A percentile compares a stretch with the other conserved stretches of the same genome.
phyloP scores from a whole-genome alignment of 2,329 filamentous ascomycete genomes.

The Colletotrichum navitas region DNA sequence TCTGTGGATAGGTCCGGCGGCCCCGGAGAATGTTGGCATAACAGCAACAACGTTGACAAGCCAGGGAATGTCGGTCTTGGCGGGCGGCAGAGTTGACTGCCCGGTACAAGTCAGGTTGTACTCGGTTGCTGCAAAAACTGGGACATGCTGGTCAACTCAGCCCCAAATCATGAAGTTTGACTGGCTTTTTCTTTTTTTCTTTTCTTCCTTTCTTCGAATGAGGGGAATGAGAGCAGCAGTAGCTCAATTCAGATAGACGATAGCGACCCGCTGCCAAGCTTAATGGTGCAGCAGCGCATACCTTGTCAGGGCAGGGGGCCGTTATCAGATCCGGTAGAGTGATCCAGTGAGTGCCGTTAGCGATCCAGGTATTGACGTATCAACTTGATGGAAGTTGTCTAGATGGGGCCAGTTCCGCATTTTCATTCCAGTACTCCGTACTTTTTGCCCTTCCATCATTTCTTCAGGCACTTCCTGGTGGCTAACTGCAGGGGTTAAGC shows the following conservation, averaged over 20 bases:
- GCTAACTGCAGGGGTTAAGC: constrained; percentile 17
- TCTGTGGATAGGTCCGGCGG: background rate
- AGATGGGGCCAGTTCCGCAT: constrained; percentile 21
- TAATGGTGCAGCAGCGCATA: constrained; percentile 16
- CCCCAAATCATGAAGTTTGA: constrained; percentile 26
- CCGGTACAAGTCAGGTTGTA: constrained; percentile 26
- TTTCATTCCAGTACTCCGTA: background rate
- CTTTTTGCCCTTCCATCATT: background rate
- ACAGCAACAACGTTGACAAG: constrained; percentile 1
- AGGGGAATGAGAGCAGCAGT: constrained; percentile 18
- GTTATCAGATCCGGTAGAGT: constrained; percentile 38
- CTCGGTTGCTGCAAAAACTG: constrained; percentile 24
- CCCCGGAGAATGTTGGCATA: constrained; percentile 27
- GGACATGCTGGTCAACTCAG: constrained; percentile 20
- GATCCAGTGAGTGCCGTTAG: constrained; percentile 20
- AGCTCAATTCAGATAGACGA: constrained; percentile 31
- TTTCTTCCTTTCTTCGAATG: background rate
- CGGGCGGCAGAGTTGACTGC: constrained; percentile 14
- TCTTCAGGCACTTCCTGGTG: constrained; percentile 2
- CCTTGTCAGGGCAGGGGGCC: constrained; percentile 26
- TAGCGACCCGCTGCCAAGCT: constrained; percentile 37
- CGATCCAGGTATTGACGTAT: constrained; percentile 32
- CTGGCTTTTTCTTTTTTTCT: background rate
- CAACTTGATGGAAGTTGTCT: constrained; percentile 18
- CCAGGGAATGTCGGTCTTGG: constrained; percentile 29